Base-by-base conservation (phyloP, 148 eudicot species). In the Dysphania ambrosioides region DNA sequence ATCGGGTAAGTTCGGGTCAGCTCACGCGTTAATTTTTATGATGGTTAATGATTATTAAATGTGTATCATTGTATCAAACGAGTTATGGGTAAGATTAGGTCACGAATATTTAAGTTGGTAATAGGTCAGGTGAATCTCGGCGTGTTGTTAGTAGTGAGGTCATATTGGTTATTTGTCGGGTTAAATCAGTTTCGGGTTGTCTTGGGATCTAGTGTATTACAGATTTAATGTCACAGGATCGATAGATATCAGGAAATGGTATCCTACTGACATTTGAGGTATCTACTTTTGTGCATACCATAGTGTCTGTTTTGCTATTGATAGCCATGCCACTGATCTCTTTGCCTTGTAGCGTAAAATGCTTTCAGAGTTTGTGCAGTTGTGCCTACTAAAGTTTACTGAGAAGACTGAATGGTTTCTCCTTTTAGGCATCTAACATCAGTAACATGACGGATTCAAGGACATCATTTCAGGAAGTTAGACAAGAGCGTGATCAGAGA, bases 401-500 rank as follows among this genome's bases (percentile, higher is more conserved):
- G 63, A 31, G 27, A 51, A 9, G 19, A 36, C 51, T 26, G 61
- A 36, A 70, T 70, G 66, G 19, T 73, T 2, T 68, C 26, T 72
- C 40, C 67, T 61, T 78, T 72, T 70, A 88, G 96, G 73, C 83
- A 77, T 74, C 82, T 70, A 72, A 86, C 31, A 68, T 41, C 56
- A 79, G 81, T 70, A 72, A 86, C 31, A 68, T 41, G 60, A 79
- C 79, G 66, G 79, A 81, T 76, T 73, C 78, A 72, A 80, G 83
- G 71, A 72, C 69, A 61, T 84, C 93, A 72, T 81, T 71, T 72
- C 77, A 81, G 74, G 78, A 71, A 24, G 32, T 71, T 31, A 85
- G 88, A 72, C 79, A 80, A 68, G 82, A 77, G 70, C 85, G 87
- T 76, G 83, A 80, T 35, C 38, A 66, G 66, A 89, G 86, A 44